Evolutionary conservation across 345 rosid genomes (phyloP).

Genomic region (Salix arbutifolia): DNA sequence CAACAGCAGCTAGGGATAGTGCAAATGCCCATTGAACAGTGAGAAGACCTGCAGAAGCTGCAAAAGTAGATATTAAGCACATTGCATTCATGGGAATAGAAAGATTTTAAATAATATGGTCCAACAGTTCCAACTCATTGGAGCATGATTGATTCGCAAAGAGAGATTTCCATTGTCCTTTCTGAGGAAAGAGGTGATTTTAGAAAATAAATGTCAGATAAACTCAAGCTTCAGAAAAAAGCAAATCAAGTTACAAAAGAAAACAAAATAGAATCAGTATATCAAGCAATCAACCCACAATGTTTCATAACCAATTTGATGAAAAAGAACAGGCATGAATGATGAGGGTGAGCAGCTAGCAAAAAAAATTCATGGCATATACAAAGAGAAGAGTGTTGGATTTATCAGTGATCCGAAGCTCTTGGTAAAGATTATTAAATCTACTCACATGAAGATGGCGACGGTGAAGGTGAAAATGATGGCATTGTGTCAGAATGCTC

Average conservation of each 20-base stretch:
- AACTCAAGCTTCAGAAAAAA: background rate
- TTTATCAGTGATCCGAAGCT: too few species aligned
- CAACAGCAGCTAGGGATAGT: constrained; percentile 26
- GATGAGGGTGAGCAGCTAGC: background rate
- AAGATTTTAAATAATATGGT: background rate
- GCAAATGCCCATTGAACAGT: constrained; percentile 27
- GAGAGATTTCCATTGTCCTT: background rate
- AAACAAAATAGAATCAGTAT: too few species aligned
- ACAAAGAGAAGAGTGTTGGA: too few species aligned
- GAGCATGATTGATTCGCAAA: background rate
- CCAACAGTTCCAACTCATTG: background rate
- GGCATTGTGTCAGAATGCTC: constrained; percentile 22
- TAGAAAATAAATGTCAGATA: background rate
- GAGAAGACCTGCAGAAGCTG: constrained; percentile 40
- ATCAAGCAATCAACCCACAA: background rate
- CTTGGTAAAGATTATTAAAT: constrained; percentile 15
- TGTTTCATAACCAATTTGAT: background rate
- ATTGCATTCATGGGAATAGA: background rate
- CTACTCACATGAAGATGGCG: constrained; percentile 62
- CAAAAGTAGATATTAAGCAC: background rate
- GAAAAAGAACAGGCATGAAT: too few species aligned
- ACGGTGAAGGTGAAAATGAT: constrained; percentile 38
- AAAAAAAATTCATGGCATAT: background rate
- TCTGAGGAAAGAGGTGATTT: background rate
- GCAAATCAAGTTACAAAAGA: too few species aligned